Conservation (phyloP, 805 yeast species). For the Wickerhamomyces alni region DNA sequence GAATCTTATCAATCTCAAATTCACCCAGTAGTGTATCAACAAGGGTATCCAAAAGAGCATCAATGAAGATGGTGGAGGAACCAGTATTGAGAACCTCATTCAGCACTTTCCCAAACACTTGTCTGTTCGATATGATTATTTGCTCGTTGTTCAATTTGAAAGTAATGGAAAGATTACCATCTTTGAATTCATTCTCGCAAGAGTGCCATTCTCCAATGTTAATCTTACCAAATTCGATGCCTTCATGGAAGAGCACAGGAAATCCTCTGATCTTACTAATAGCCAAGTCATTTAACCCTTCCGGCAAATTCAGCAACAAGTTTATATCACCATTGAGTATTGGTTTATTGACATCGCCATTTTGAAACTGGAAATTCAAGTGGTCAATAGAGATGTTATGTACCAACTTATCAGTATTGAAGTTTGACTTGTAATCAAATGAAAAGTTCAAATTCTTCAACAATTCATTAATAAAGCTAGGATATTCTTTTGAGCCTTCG, state of each 20-base stretch:
- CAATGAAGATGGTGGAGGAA: slow-evolving; percentile 28
- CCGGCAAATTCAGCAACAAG: slow-evolving; percentile 27
- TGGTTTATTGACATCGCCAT: slow-evolving; percentile 28
- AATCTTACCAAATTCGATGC: slow-evolving; percentile 36
- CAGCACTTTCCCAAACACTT: slow-evolving; percentile 37
- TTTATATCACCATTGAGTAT: slow-evolving; percentile 33
- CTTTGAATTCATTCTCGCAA: slow-evolving; percentile 29
- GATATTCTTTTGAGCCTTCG: slow-evolving; percentile 16
- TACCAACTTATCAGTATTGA: slow-evolving; percentile 18
- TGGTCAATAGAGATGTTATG: slow-evolving; percentile 33
- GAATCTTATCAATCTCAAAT: slow-evolving; percentile 24
- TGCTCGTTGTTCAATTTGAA: slow-evolving; percentile 37
- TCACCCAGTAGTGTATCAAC: slow-evolving; percentile 28
- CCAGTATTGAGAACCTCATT: slow-evolving; percentile 37
- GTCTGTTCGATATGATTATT: slow-evolving; percentile 34
- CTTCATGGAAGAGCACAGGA: slow-evolving; percentile 34
- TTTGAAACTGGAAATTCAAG: slow-evolving; percentile 28
- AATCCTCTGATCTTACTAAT: slow-evolving; percentile 36
- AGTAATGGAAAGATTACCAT: slow-evolving; percentile 27
- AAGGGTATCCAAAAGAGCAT: slow-evolving; percentile 32
- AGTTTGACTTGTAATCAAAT: slow-evolving; percentile 11
- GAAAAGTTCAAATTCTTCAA: slow-evolving; percentile 10
- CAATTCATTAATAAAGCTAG: slow-evolving; percentile 17
- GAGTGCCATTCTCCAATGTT: slow-evolving; percentile 39
- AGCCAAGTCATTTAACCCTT: slow-evolving; percentile 22